A percentile compares a stretch with the other conserved stretches of the same genome.
Conservation (phyloP, 371 early-diverging fungal species). For the Rhizopus delemar region DNA sequence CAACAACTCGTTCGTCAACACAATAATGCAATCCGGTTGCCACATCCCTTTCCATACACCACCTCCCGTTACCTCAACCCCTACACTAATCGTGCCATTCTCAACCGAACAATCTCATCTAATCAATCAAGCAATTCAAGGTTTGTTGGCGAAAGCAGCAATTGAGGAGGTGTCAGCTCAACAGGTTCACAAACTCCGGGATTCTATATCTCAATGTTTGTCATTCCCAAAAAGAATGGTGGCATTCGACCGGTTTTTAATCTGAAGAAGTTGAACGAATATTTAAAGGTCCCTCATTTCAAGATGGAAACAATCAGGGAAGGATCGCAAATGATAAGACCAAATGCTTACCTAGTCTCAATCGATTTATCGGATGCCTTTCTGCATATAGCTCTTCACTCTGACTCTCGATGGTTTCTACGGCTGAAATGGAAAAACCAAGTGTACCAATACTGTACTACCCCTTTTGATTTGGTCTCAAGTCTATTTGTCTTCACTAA, state of each 20-base stretch:
- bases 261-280: constrained; percentile 26
- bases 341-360: constrained; percentile 33
- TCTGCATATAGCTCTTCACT: constrained; percentile 26
- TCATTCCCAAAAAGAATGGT: constrained; percentile 29
- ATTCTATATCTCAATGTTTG: constrained; percentile 26
- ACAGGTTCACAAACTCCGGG: constrained; percentile 5
- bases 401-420: constrained; percentile 26
- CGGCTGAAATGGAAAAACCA: constrained; percentile 45
- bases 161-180: constrained; percentile 10
- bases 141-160: constrained; percentile 8
- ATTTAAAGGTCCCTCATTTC: constrained; percentile 17
- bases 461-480: constrained; percentile 52
- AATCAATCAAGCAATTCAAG: constrained; percentile 3
- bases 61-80: not conserved
- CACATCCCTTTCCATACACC: constrained; percentile 2
- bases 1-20: constrained; percentile 9
- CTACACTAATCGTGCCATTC: not conserved
- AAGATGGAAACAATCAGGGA: constrained; percentile 33
- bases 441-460: constrained; percentile 45
- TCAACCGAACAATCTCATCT: not conserved
- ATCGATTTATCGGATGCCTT: constrained; percentile 39
- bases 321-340: constrained; percentile 23
- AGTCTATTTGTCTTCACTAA: constrained; percentile 49
- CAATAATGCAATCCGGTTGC: constrained; percentile 1
- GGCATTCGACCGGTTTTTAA: constrained; percentile 26